Conservation (phyloP, 2,329 filamentous ascomycete species). For the Penicillium sp. region DNA sequence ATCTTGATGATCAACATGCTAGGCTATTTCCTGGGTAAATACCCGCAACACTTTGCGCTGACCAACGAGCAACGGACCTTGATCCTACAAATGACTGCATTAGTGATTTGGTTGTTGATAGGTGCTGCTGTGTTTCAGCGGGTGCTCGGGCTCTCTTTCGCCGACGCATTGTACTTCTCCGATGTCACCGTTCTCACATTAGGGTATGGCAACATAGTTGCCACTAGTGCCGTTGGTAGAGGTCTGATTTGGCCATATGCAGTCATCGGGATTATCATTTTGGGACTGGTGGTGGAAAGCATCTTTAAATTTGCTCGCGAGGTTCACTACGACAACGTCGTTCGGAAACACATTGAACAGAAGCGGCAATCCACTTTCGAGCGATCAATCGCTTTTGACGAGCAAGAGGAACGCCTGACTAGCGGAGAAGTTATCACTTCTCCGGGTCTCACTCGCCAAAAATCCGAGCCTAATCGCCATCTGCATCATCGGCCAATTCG, state of each 20-base stretch:
- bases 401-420: conserved; percentile 7
- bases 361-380: conserved; percentile 55
- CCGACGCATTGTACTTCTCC: conserved; percentile 77
- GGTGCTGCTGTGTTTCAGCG: conserved; percentile 73
- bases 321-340: conserved; percentile 60
- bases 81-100: conserved; percentile 85
- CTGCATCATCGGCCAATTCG: conserved; percentile 19
- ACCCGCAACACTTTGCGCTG: conserved; percentile 73
- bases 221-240: conserved; percentile 57
- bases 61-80: conserved; percentile 79
- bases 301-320: conserved; percentile 66
- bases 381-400: conserved; percentile 48
- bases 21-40: conserved; percentile 72
- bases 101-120: conserved; percentile 75
- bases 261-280: conserved; percentile 76
- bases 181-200: conserved; percentile 65
- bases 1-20: conserved; percentile 77
- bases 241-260: conserved; percentile 80
- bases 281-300: conserved; percentile 78
- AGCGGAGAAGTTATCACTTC: not conserved
- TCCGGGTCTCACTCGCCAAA: conserved; percentile 1
- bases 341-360: conserved; percentile 58
- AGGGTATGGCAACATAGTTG: conserved; percentile 62
- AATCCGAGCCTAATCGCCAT: conserved; percentile 3
- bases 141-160: conserved; percentile 71